These are phyloP conservation scores for Solanum virginianum DNA, from an alignment of 257 asterid species.

Conservation along the genomic window DNA sequence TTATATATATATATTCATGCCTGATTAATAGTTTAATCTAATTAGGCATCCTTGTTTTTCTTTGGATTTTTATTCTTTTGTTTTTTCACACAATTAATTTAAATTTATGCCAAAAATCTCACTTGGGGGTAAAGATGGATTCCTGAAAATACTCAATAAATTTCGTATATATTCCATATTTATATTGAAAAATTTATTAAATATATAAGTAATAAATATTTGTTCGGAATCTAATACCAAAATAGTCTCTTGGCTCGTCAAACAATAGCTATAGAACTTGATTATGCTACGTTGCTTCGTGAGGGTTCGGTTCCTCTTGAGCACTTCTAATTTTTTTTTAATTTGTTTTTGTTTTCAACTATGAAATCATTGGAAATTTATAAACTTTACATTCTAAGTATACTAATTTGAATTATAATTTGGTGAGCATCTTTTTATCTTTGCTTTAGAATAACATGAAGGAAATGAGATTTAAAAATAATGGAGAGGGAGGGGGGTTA, in stretches of 20 bases:
- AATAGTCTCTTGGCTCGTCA: not conserved
- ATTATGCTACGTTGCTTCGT: not conserved
- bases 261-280: not conserved
- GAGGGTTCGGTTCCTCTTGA: not conserved
- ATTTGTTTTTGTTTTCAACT: no score
- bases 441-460: not conserved
- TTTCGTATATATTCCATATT: no score
- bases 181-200: not conserved
- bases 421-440: not conserved
- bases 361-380: no score
- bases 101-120: no score
- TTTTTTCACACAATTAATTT: no score
- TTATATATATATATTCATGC: no score
- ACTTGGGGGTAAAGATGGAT: not conserved
- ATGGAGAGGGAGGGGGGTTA: not conserved
- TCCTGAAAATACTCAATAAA: not conserved
- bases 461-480: not conserved
- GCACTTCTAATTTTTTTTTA: not conserved
- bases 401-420: no score
- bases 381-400: not conserved
- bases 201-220: not conserved
- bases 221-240: not conserved
- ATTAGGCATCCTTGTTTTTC: not conserved
- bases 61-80: not conserved
- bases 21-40: not conserved